Base-by-base conservation (phyloP, 257 asterid species). In the Solanum neorickii region DNA sequence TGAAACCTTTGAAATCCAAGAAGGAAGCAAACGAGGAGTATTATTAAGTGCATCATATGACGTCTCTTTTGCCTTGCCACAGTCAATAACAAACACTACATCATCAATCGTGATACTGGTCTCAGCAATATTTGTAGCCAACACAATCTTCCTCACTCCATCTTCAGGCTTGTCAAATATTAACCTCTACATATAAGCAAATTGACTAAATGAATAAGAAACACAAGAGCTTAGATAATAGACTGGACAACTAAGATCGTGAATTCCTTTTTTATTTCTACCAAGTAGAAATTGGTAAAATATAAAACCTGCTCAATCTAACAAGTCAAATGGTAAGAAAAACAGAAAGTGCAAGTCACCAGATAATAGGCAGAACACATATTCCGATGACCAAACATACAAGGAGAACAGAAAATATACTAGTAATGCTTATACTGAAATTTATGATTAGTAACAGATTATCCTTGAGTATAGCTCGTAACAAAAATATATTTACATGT, bases 121-220 rank as follows among this genome's bases (percentile, higher is more conserved):
- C 93, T 96, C 99, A 87, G 99, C 98, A 90, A 96, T 96, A 89
- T 96, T 96, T 86, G 99, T 96, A 89, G 99, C 94, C 68, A 96
- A 89, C 56, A 96, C 95, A 82, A 96, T 94, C 92, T 96, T 96
- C 92, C 98, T 94, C 68, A 94, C 90, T 87, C 99, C 98, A 84
- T 89, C 95, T 90, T 87, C 92, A 75, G 99, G 98, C 90, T 89
- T 92, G 91, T 93, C 93, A 92, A 96, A 96, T 82, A 96, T 95
- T 89, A 94, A 89, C 90, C 90, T 94, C 99, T 96, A 96, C 91
- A 91, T 60, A 87, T 10, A 82, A 47, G 31, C 18, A 49, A 47
- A 47, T 21, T 2, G 27, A 82, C 4, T 47, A 12, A 27, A 82
- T 29, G 85, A 29, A 59, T 29, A 80, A 80, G 85, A 16, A 80